Base-by-base conservation (phyloP, 2,329 filamentous ascomycete species). In the Diaporthe capsici region DNA sequence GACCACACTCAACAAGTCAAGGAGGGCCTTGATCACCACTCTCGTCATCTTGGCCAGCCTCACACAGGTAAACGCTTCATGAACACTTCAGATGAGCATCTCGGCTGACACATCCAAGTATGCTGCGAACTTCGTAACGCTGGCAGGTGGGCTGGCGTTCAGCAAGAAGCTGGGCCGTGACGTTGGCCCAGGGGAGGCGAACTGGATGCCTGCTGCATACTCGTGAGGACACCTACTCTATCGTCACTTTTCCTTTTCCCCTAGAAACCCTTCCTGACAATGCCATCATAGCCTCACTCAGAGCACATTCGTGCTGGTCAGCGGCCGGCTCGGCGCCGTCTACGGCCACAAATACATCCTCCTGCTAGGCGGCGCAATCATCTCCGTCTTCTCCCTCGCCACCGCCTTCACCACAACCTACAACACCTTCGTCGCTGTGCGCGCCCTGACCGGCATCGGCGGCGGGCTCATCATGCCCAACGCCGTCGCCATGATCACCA, bases 381-480 rank as follows among this genome's bases (percentile, higher is more conserved):
- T 88, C 31, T 78, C 83, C 7, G 22, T 88, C 7, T 89, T 85
- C 77, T 85, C 85, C 0, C 78, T 90, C 1, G 81, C 82, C 13
- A 86, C 84, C 65, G 87, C 84, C 0, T 89, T 89, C 72, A 86
- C 83, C 57, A 82, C 80, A 2, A 84, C 81, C 3, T 86, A 86
- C 55, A 81, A 86, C 4, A 79, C 84, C 0, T 88, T 90, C 74
- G 81, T 85, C 31, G 81, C 84, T 1, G 81, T 85, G 51, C 83
- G 88, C 2, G 88, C 85, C 3, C 78, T 91, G 4, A 84, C 84
- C 0, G 89, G 90, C 0, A 84, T 89, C 15, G 88, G 89, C 0
- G 88, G 87, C 1, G 88, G 86, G 0, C 82, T 89, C 22, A 80
- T 90, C n/a, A 84, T 90, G 81, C 88, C 89, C 0, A 90, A 90